Percentiles rank a stretch among this genome's conserved stretches.
phyloP scores from a whole-genome alignment of 176 grass and related monocot genomes.

The Puya raimondii region DNA sequence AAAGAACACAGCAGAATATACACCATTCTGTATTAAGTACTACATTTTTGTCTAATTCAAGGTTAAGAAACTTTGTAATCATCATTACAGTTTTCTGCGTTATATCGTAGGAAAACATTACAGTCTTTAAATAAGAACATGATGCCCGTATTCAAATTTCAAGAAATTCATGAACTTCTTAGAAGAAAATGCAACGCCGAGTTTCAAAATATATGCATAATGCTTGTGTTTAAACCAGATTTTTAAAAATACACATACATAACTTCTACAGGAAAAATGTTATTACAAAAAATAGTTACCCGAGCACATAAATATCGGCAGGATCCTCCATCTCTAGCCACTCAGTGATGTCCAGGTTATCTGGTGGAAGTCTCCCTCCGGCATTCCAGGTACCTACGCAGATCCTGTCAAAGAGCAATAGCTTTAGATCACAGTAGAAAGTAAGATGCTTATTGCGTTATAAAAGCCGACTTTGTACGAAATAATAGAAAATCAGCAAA shows the following conservation, averaged over 20 bases:
- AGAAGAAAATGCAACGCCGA: background rate
- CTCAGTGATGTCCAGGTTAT: constrained; percentile 39
- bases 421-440: background rate
- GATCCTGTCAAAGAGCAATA: constrained; percentile 28
- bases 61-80: no score
- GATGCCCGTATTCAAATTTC: background rate
- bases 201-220: background rate
- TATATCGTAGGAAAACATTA: no score
- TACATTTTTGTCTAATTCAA: background rate
- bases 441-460: background rate
- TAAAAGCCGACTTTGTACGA: background rate
- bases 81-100: no score
- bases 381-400: constrained; percentile 74
- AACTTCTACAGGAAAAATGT: background rate
- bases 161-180: background rate
- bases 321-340: constrained; percentile 70
- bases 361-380: constrained; percentile 48
- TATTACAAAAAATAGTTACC: constrained; percentile 29
- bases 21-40: background rate
- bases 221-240: background rate
- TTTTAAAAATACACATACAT: background rate
- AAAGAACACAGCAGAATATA: background rate
- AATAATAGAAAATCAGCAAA: background rate
- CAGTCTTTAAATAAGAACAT: no score
- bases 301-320: constrained; percentile 84